Conservation (phyloP, 768 basidiomycete species). For the Phlebiopsis gigantea region DNA sequence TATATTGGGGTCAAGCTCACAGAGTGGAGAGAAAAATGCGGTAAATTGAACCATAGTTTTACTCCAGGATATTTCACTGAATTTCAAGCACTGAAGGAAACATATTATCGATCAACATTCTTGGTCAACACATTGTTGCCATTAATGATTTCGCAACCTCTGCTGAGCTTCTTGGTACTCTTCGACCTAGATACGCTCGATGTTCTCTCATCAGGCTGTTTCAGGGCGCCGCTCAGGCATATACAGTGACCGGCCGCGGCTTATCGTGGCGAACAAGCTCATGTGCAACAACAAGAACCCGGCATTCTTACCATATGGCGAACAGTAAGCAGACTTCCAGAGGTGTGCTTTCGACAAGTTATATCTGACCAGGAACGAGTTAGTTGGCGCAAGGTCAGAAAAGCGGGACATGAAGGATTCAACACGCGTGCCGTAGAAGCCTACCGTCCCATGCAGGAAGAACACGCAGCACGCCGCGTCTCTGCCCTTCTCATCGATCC, state of each 20-base stretch:
- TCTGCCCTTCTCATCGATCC: constrained; percentile 40
- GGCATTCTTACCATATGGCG: constrained; percentile 42
- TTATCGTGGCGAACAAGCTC: constrained; percentile 44
- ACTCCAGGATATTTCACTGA: background rate
- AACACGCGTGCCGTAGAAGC: constrained; percentile 10
- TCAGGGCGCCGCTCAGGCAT: constrained; percentile 4
- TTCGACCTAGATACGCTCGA: background rate
- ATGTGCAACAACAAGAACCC: constrained; percentile 5
- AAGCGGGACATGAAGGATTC: constrained; percentile 42
- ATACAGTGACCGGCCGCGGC: constrained; percentile 39
- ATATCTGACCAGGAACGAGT: too few species aligned
- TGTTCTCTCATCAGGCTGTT: background rate
- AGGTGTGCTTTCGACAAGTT: too few species aligned
- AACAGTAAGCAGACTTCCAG: background rate
- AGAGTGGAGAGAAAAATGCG: background rate
- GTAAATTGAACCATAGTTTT: background rate
- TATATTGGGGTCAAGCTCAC: background rate
- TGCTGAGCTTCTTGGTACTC: constrained; percentile 23
- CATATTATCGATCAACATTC: constrained; percentile 55
- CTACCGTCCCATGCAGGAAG: constrained; percentile 50
- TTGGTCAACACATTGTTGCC: constrained; percentile 59
- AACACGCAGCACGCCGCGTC: constrained; percentile 50
- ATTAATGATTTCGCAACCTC: constrained; percentile 50
- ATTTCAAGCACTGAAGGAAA: constrained; percentile 35
- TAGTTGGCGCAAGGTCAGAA: constrained; percentile 27